Base-by-base conservation (phyloP, 73 alveolate species). In the Paramecium sexaurelia region DNA sequence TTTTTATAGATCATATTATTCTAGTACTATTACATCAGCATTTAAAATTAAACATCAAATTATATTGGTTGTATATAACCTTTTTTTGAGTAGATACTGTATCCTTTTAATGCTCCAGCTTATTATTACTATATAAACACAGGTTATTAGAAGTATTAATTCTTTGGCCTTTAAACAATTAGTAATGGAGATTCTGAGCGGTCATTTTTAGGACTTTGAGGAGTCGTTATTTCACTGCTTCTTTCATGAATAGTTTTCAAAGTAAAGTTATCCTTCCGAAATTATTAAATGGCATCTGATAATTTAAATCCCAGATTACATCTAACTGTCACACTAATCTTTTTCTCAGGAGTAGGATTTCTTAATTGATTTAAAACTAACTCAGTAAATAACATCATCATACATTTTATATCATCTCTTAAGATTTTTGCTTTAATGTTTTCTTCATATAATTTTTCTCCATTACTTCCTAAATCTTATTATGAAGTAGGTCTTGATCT, bases 331-430 rank as follows among this genome's bases (percentile, higher is more conserved):
- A 61, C 39, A 61, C 83, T 61, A 26, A 29, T 11, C 83, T 61
- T 61, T n/a, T 61, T 61, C 9, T 61, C 43, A 0, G 41, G 83
- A 13, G 83, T 61, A 13, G 45, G 27, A 6, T 7, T 2, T 24
- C 83, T 26, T 11, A 61, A 3, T 26, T 61, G 47, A 32, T 61
- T 61, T 15, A 61, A 61, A 5, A 61, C 83, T 61, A 61, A 61
- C 17, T 26, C 9, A 22, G 47, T 32, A 61, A 61, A 61, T 26
- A 26, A 1, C 27, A 29, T 26, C 15, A 61, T 61, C 24, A 29
- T 61, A 61, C 83, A 61, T 61, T 61, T 61, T 26, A 61, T 61
- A 11, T 61, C 83, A 61, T 61, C 83, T 61, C 83, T 61, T 26
- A 61, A 61, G 11, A 61, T 61, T 13, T 61, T 61, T 24, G 83